A percentile compares a stretch with the other conserved stretches of the same genome.
phyloP scores from a whole-genome alignment of 2,329 filamentous ascomycete species.

The Diplodia intermedia region DNA sequence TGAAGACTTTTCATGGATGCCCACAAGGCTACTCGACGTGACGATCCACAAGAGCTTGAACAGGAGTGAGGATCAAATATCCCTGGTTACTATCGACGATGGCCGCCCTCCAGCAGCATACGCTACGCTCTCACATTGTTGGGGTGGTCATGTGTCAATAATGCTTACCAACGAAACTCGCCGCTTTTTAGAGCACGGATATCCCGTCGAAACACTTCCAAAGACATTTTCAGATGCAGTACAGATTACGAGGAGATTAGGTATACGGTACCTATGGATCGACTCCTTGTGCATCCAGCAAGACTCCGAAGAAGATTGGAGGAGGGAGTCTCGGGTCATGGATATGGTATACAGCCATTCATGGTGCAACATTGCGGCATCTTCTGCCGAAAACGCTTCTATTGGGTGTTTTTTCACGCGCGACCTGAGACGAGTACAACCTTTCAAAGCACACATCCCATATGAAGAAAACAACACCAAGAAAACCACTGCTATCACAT shows the following conservation, averaged over 20 bases:
- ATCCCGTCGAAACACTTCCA: not conserved
- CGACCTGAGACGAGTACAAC: too few relatives aligned
- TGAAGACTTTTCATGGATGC: not conserved
- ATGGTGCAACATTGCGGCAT: not conserved
- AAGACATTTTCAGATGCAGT: not conserved
- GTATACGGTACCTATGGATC: not conserved
- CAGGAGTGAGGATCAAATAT: not conserved
- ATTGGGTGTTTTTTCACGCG: not conserved
- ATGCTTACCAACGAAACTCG: not conserved
- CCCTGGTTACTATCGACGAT: not conserved
- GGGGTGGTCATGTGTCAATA: not conserved
- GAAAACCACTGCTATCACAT: too few relatives aligned
- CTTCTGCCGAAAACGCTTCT: not conserved
- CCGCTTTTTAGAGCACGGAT: not conserved
- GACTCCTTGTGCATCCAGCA: not conserved
- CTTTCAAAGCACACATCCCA: too few relatives aligned
- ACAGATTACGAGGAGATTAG: not conserved
- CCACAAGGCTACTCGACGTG: not conserved
- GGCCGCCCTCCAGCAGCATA: not conserved
- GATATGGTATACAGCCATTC: not conserved
- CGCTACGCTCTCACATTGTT: not conserved
- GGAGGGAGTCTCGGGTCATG: not conserved
- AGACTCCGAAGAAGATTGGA: not conserved
- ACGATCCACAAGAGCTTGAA: not conserved
- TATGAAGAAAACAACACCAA: too few relatives aligned